Conservation (phyloP, 441 rosid genomes). For the Gossypium davidsonii region DNA sequence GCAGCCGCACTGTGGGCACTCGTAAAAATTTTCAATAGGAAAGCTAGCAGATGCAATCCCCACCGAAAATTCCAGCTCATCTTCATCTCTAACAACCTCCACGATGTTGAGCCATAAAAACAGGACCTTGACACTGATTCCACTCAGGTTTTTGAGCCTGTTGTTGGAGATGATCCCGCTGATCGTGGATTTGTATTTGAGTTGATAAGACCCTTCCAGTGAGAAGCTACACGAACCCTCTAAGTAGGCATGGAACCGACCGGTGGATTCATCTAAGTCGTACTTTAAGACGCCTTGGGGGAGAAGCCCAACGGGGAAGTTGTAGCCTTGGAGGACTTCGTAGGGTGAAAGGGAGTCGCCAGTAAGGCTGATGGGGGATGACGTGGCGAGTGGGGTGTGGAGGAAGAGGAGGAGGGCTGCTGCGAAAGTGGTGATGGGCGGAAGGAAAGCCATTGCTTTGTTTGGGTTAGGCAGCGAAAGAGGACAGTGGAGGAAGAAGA, state of each 20-base stretch:
- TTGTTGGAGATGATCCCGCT: slow-evolving; percentile 50
- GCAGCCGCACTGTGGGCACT: slow-evolving; percentile 77
- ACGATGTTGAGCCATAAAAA: slow-evolving; percentile 81
- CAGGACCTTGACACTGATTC: slow-evolving; percentile 66
- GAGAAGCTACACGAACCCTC: slow-evolving; percentile 65
- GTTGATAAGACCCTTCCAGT: slow-evolving; percentile 69
- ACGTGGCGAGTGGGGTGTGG: slow-evolving; percentile 16
- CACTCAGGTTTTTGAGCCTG: slow-evolving; percentile 46
- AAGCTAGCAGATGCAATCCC: slow-evolving; percentile 80
- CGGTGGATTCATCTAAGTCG: slow-evolving; percentile 51
- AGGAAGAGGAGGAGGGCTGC: slow-evolving; percentile 14
- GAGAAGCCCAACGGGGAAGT: slow-evolving; percentile 70
- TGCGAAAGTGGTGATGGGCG: background rate
- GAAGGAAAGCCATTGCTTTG: background rate
- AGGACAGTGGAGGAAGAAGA: background rate
- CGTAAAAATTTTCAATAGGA: slow-evolving; percentile 57
- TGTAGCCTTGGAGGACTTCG: slow-evolving; percentile 47
- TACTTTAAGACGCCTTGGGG: slow-evolving; percentile 53
- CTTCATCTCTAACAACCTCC: slow-evolving; percentile 56
- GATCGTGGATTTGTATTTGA: slow-evolving; percentile 63
- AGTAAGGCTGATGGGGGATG: slow-evolving; percentile 1
- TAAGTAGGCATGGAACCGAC: slow-evolving; percentile 47
- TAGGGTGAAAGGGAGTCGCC: slow-evolving; percentile 39
- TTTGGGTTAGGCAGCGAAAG: too few species aligned
- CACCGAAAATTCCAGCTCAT: slow-evolving; percentile 62